Percentiles rank a stretch among this genome's conserved stretches.
These are phyloP conservation scores for Candida pini DNA, from an alignment of 805 yeast species.

Conservation along the genomic window DNA sequence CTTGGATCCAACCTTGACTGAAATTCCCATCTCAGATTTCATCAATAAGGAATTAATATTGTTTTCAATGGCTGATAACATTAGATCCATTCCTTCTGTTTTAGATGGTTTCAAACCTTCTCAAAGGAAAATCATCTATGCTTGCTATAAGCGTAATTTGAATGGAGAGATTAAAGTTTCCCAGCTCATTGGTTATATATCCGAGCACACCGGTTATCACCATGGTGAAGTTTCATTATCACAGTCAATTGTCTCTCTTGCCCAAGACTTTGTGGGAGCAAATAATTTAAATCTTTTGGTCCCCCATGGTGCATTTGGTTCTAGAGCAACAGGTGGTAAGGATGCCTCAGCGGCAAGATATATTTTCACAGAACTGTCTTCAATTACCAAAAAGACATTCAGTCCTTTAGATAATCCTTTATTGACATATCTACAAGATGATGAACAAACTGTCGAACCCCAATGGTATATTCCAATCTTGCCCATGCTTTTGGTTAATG, in stretches of 20 bases:
- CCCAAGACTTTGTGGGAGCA: conserved; percentile 91
- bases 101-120: conserved; percentile 97
- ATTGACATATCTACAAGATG: conserved; percentile 79
- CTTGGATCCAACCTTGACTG: conserved; percentile 67
- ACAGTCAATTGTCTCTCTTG: conserved; percentile 88
- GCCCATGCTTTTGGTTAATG: conserved; percentile 93
- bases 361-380: conserved; percentile 78
- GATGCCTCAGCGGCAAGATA: conserved; percentile 98
- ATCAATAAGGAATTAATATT: conserved; percentile 92
- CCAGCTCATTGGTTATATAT: conserved; percentile 82
- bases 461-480: conserved; percentile 92
- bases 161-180: conserved; percentile 80
- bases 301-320: conserved; percentile 96
- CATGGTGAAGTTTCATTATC: conserved; percentile 89
- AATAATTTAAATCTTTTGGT: conserved; percentile 78
- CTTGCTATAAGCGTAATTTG: conserved; percentile 78
- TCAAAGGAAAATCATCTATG: conserved; percentile 88
- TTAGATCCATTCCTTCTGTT: conserved; percentile 90
- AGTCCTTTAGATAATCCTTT: conserved; percentile 76
- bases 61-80: conserved; percentile 94
- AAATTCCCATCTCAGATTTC: conserved; percentile 87
- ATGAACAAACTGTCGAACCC: conserved; percentile 91
- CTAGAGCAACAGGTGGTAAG: conserved; percentile 95
- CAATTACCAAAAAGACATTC: conserved; percentile 71
- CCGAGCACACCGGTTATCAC: conserved; percentile 87